A percentile compares a stretch with the other conserved stretches of the same genome.
Conservation (phyloP, 2,329 filamentous ascomycete species). For the Eutypa lata region DNA sequence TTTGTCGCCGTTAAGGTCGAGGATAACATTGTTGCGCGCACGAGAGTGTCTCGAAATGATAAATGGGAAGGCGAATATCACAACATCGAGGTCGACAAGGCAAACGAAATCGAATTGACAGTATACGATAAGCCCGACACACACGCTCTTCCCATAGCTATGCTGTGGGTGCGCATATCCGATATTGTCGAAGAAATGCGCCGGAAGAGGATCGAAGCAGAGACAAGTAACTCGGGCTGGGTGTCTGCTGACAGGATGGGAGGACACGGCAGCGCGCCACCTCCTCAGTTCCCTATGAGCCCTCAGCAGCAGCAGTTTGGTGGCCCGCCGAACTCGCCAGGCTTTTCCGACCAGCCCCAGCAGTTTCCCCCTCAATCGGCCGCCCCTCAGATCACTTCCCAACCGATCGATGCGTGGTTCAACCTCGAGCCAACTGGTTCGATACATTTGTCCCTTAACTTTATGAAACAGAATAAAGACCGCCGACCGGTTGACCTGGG, state of each 20-base stretch:
- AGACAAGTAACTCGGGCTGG: constrained; percentile 93
- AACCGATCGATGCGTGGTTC: constrained; percentile 90
- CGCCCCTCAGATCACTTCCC: constrained; percentile 52
- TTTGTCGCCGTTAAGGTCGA: constrained; percentile 97
- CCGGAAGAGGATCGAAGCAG: constrained; percentile 93
- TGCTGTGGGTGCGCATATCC: constrained; percentile 95
- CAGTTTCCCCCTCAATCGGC: constrained; percentile 31
- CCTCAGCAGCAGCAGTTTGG: constrained; percentile 44
- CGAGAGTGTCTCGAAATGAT: constrained; percentile 79
- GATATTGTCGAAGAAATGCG: constrained; percentile 98
- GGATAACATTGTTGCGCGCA: constrained; percentile 85
- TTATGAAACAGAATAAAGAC: constrained; percentile 86
- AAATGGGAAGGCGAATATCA: constrained; percentile 90
- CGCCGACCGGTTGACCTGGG: constrained; percentile 81
- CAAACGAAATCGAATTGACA: constrained; percentile 95
- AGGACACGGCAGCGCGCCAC: constrained; percentile 37
- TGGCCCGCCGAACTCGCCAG: constrained; percentile 40
- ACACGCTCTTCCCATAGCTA: constrained; percentile 85
- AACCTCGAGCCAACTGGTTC: constrained; percentile 91
- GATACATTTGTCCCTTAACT: constrained; percentile 87
- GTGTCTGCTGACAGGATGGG: constrained; percentile 96
- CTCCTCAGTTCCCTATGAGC: constrained; percentile 58
- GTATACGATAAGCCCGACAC: constrained; percentile 95
- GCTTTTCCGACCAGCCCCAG: constrained; percentile 25
- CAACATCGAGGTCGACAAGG: constrained; percentile 93